Evolutionary conservation across 192 early-diverging fungal genomes (phyloP).

Genomic region (Backusella macrospora): DNA sequence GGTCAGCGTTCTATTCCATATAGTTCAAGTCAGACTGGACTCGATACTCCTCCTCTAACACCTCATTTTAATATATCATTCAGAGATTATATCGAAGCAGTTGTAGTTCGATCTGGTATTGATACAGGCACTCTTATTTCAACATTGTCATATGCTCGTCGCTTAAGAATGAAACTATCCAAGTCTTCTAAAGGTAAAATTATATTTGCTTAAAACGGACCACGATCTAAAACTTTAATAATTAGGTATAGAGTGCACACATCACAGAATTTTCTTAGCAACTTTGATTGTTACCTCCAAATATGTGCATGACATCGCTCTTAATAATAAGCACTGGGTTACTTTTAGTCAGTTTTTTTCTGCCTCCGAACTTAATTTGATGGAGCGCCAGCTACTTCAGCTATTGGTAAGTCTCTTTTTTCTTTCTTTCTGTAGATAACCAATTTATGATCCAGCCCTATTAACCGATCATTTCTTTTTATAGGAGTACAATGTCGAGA

Average conservation of each 20-base stretch:
- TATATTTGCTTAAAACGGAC: background rate
- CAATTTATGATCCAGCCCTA: background rate
- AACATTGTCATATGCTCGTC: constrained; percentile 69
- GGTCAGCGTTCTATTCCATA: background rate
- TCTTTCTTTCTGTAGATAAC: background rate
- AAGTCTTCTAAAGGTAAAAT: constrained; percentile 65
- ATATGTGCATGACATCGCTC: constrained; percentile 77
- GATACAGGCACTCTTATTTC: constrained; percentile 70
- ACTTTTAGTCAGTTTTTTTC: constrained; percentile 68
- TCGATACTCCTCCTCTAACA: constrained; percentile 48
- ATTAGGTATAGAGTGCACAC: constrained; percentile 71
- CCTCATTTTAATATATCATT: constrained; percentile 28
- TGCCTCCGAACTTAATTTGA: constrained; percentile 75
- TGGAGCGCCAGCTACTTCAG: constrained; percentile 78
- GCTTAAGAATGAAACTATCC: constrained; percentile 63
- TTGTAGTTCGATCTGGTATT: constrained; percentile 67
- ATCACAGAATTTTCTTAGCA: constrained; percentile 77
- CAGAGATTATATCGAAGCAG: constrained; percentile 61
- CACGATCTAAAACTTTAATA: background rate
- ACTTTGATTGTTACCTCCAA: constrained; percentile 73
- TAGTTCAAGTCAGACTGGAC: background rate
- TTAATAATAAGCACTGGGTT: constrained; percentile 82
- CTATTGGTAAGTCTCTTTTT: constrained; percentile 49
- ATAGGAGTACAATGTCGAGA: constrained; percentile 16
- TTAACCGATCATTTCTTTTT: background rate